Percentiles rank a stretch among this genome's conserved stretches.
Conservation (phyloP, 139 green algal genomes). For the Chlorella sp. region DNA sequence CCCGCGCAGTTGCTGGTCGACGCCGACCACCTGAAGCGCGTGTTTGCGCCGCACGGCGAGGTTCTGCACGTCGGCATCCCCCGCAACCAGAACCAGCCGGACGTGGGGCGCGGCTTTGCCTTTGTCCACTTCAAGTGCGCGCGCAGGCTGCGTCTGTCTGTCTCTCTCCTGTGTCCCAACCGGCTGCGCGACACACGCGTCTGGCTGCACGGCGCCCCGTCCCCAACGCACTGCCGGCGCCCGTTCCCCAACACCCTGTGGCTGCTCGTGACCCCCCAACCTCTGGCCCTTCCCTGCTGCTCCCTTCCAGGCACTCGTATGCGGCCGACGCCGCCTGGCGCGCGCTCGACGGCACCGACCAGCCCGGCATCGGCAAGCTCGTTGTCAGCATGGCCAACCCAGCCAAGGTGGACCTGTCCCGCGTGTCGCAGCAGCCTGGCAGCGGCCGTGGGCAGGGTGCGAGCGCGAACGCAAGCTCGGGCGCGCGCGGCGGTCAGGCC, state of each 20-base stretch:
- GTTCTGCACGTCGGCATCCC: background rate
- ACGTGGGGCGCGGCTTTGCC: constrained; percentile 35
- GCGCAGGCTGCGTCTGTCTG: no score
- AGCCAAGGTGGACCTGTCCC: constrained; percentile 34
- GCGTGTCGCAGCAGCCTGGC: background rate
- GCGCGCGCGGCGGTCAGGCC: background rate
- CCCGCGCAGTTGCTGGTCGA: constrained; percentile 22
- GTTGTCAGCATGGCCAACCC: constrained; percentile 66
- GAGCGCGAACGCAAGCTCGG: background rate
- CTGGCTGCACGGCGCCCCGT: no score
- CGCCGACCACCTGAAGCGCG: background rate
- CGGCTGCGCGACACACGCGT: no score
- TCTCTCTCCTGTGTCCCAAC: no score
- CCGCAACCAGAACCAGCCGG: background rate
- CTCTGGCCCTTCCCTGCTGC: no score
- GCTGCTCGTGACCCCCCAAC: no score
- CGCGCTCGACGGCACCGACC: constrained; percentile 45
- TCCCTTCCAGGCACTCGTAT: constrained; percentile 39
- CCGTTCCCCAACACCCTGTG: no score
- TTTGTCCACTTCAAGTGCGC: constrained; percentile 65
- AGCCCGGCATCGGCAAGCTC: constrained; percentile 47
- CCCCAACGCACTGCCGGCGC: no score
- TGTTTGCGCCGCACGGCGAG: constrained; percentile 32
- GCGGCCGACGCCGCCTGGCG: constrained; percentile 35
- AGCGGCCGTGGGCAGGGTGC: background rate